Conservation (phyloP, 768 basidiomycete species). For the Rhizopogon roseolus region DNA sequence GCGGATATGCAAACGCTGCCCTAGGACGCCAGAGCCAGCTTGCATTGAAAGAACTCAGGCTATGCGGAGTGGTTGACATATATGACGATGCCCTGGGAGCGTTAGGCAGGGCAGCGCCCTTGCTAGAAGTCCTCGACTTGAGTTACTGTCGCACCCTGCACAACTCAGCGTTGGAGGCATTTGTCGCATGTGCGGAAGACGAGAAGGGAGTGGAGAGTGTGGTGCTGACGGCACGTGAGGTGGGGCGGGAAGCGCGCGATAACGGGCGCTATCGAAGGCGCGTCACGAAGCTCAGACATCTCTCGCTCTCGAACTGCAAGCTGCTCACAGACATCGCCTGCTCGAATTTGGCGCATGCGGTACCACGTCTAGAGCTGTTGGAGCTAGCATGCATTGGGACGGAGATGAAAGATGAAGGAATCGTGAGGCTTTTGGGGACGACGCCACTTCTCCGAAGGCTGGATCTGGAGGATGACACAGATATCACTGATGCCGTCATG, state of each 20-base stretch:
- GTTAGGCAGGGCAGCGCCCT: conserved; percentile 64
- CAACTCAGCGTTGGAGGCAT: conserved; percentile 71
- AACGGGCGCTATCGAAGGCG: conserved; percentile 47
- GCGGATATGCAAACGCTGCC: conserved; percentile 39
- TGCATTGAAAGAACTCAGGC: conserved; percentile 53
- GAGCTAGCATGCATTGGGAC: conserved; percentile 76
- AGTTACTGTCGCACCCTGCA: conserved; percentile 68
- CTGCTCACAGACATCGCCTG: conserved; percentile 74
- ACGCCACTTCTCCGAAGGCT: conserved; percentile 68
- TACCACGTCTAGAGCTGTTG: conserved; percentile 71
- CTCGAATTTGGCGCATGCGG: conserved; percentile 60
- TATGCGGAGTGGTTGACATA: conserved; percentile 64
- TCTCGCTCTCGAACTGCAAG: conserved; percentile 66
- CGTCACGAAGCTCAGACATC: conserved; percentile 66
- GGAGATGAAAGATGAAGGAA: conserved; percentile 67
- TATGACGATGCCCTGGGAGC: conserved; percentile 57
- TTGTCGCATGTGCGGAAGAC: conserved; percentile 49
- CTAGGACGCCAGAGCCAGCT: conserved; percentile 43
- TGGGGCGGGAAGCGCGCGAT: conserved; percentile 57
- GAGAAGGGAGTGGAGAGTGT: conserved; percentile 34
- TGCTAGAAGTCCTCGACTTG: conserved; percentile 76
- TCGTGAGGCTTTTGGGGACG: conserved; percentile 63
- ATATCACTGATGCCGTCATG: conserved; percentile 72
- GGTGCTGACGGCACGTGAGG: conserved; percentile 54
- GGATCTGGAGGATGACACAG: conserved; percentile 81